These are phyloP conservation scores for Cytospora piceae DNA, from an alignment of 2,329 filamentous ascomycete genomes.

Conservation along the genomic window DNA sequence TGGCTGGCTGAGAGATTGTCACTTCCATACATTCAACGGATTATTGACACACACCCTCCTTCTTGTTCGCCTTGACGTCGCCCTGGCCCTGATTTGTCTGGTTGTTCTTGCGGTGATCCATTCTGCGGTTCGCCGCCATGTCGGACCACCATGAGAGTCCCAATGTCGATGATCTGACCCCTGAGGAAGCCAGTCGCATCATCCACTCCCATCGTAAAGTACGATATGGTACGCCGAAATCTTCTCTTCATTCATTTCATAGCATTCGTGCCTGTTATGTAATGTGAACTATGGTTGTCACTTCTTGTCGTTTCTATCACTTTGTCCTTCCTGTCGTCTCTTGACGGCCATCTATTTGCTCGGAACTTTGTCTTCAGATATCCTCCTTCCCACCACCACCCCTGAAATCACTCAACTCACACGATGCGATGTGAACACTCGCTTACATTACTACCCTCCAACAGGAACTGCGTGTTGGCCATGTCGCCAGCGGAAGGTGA, in stretches of 20 bases:
- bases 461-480: slow-evolving; percentile 68
- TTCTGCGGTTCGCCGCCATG: slow-evolving; percentile 41
- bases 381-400: not conserved
- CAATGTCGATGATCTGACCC: slow-evolving; percentile 60
- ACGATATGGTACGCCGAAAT: slow-evolving; percentile 61
- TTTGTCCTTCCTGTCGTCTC: not conserved
- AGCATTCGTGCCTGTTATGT: not conserved
- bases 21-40: not conserved
- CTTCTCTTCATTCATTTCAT: not conserved
- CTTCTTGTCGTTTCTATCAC: not conserved
- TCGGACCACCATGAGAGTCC: slow-evolving; percentile 49
- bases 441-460: slow-evolving; percentile 9
- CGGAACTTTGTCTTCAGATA: not conserved
- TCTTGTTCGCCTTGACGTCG: not conserved
- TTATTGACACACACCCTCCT: not conserved
- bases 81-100: slow-evolving; percentile 4
- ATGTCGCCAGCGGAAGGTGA: slow-evolving; percentile 69
- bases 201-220: slow-evolving; percentile 72
- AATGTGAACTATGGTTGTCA: not conserved
- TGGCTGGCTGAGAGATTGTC: not conserved
- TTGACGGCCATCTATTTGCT: not conserved
- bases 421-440: not conserved
- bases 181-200: slow-evolving; percentile 69
- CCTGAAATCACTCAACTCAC: not conserved
- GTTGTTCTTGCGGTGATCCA: slow-evolving; percentile 5